These are phyloP conservation scores for Phaeosphaeriaceae sp. DNA, from an alignment of 2,329 filamentous ascomycete species.

Conservation along the genomic window DNA sequence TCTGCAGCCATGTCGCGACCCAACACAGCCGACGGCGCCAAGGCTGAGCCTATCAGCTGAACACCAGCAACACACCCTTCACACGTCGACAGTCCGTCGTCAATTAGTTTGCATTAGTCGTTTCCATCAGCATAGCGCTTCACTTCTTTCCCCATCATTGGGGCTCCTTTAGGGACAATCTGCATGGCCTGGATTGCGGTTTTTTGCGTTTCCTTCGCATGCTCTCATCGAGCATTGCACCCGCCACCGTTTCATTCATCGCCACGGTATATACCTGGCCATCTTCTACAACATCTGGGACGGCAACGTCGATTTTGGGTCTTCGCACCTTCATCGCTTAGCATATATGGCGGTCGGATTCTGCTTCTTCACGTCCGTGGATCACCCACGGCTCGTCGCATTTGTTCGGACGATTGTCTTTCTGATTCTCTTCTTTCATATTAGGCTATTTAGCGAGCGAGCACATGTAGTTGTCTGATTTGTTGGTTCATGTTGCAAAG, in stretches of 20 bases:
- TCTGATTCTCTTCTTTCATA: conserved; percentile 22
- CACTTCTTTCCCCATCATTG: conserved; percentile 31
- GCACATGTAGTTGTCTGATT: conserved; percentile 37
- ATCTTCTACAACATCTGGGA: conserved; percentile 36
- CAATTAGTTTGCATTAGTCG: conserved; percentile 35
- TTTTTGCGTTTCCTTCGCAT: conserved; percentile 14
- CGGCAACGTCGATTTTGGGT: conserved; percentile 42
- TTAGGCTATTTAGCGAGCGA: conserved; percentile 31
- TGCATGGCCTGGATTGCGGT: conserved; percentile 42
- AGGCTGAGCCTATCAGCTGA: conserved; percentile 40
- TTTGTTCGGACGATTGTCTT: conserved; percentile 9
- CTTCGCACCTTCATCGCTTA: conserved; percentile 27
- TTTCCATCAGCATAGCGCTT: conserved; percentile 43
- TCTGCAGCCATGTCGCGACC: conserved; percentile 57
- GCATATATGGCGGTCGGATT: conserved; percentile 39
- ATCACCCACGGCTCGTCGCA: conserved; percentile 21
- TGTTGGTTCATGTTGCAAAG: conserved; percentile 33
- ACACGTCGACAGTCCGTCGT: conserved; percentile 25
- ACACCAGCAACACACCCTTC: conserved; percentile 22
- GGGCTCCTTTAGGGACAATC: conserved; percentile 39
- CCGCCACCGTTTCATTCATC: conserved; percentile 29
- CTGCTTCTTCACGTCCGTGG: conserved; percentile 26
- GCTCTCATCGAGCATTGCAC: conserved; percentile 32
- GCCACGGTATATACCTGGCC: conserved; percentile 24
- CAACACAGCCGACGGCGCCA: conserved; percentile 42